These are phyloP conservation scores for Protomyces arabidopsidicola DNA, from an alignment of 1,139 yeast genomes.

Conservation along the genomic window DNA sequence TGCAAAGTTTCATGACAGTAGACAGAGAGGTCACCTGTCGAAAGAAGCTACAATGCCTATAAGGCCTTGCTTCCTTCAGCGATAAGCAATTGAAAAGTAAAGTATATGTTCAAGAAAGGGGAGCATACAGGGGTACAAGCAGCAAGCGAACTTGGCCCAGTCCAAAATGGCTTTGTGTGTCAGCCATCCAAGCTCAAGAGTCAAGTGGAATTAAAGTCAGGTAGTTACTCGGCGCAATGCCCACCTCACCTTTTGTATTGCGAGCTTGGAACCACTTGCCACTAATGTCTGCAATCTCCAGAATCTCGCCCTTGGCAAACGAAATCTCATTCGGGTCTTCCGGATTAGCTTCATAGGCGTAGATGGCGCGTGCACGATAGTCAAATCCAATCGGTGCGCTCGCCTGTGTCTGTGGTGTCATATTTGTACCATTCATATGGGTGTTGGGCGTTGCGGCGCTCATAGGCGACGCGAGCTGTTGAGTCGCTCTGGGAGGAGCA, in stretches of 20 bases:
- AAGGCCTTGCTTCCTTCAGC: too few species aligned
- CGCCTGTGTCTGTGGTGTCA: not conserved
- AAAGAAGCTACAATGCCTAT: too few species aligned
- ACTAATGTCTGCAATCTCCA: conserved; percentile 86
- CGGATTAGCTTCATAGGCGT: conserved; percentile 85
- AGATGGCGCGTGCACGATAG: conserved; percentile 79
- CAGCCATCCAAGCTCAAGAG: not conserved
- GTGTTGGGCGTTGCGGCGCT: conserved; percentile 40
- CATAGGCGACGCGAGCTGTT: conserved; percentile 34
- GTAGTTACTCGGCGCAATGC: conserved; percentile 94
- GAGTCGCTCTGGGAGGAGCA: not conserved
- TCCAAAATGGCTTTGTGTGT: too few species aligned
- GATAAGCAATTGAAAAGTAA: too few species aligned
- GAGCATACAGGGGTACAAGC: too few species aligned
- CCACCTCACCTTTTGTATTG: conserved; percentile 83
- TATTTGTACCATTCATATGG: not conserved
- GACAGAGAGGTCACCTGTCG: too few species aligned
- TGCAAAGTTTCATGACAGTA: too few species aligned
- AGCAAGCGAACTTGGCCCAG: too few species aligned
- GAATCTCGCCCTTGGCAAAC: conserved; percentile 80
- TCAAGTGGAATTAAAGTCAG: conserved; percentile 41
- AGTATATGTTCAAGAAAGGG: too few species aligned
- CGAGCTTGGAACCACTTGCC: conserved; percentile 99
- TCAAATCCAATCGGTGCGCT: conserved; percentile 54
- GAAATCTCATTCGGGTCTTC: conserved; percentile 91